Percentiles rank a stretch among this genome's conserved stretches.
These are phyloP conservation scores for Adenanthera pavonina DNA, from an alignment of 306 rosid genomes.

Conservation along the genomic window DNA sequence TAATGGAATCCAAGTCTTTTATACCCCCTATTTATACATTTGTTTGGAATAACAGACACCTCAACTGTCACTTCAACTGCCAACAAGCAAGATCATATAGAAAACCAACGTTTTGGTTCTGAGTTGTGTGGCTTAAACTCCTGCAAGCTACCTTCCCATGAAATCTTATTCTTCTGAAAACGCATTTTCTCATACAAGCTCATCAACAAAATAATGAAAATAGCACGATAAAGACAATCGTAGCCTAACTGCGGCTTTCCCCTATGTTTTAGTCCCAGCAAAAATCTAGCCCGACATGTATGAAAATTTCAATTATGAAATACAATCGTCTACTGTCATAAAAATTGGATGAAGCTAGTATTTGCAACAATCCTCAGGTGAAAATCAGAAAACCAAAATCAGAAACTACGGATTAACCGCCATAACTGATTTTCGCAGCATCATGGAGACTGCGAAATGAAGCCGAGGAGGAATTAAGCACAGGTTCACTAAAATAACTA, in stretches of 20 bases:
- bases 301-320: neutral
- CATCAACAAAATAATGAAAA: neutral
- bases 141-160: neutral
- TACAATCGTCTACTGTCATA: neutral
- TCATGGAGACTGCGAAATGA: neutral
- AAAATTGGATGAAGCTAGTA: neutral
- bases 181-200: neutral
- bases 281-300: neutral
- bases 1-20: neutral
- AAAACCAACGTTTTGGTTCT: slow-evolving; percentile 9
- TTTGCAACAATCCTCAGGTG: slow-evolving; percentile 8
- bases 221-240: neutral
- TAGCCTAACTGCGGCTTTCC: neutral
- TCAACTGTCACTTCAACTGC: neutral
- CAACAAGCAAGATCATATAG: neutral
- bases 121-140: neutral
- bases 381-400: neutral
- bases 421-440: neutral
- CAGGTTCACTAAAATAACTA: neutral
- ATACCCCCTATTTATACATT: slow-evolving; percentile 12
- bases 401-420: neutral
- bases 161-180: neutral
- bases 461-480: neutral
- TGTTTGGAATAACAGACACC: slow-evolving; percentile 4
- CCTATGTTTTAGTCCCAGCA: slow-evolving; percentile 2